phyloP scores from a whole-genome alignment of 768 basidiomycete species.

The Tulasnella sp. region DNA sequence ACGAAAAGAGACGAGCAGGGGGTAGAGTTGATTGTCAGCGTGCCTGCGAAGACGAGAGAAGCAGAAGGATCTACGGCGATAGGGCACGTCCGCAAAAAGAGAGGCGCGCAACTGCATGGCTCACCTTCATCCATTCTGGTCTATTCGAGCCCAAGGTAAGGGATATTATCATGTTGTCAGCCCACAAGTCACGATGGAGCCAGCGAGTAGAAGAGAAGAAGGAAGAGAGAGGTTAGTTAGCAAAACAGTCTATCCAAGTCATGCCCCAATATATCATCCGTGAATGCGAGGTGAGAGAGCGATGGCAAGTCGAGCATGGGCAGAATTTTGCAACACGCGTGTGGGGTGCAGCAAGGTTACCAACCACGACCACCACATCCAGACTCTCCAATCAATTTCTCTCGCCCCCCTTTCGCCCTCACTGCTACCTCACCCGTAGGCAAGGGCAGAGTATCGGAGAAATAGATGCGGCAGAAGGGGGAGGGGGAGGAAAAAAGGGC shows the following conservation, averaged over 20 bases:
- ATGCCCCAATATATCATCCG: neutral
- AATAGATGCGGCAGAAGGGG: neutral
- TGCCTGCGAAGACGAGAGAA: neutral
- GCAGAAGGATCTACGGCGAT: neutral
- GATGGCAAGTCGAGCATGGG: neutral
- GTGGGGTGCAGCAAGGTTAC: neutral
- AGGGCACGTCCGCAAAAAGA: neutral
- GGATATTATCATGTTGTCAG: neutral
- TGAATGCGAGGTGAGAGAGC: neutral
- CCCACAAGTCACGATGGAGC: neutral
- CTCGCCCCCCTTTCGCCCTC: neutral
- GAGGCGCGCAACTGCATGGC: neutral
- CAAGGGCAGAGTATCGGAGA: conserved; percentile 6
- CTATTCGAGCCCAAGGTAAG: conserved; percentile 4
- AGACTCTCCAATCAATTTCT: neutral
- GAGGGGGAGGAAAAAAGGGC: neutral
- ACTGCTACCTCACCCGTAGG: neutral
- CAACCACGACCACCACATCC: neutral
- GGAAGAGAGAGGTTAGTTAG: neutral
- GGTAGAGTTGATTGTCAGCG: neutral
- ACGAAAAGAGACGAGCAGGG: neutral
- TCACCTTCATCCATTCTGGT: conserved; percentile 2
- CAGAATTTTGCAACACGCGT: neutral
- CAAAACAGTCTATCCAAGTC: neutral
- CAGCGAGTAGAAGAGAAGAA: neutral